Evolutionary conservation across 805 yeast species (phyloP).

Genomic region (Lipomyces yamanashiensis): DNA sequence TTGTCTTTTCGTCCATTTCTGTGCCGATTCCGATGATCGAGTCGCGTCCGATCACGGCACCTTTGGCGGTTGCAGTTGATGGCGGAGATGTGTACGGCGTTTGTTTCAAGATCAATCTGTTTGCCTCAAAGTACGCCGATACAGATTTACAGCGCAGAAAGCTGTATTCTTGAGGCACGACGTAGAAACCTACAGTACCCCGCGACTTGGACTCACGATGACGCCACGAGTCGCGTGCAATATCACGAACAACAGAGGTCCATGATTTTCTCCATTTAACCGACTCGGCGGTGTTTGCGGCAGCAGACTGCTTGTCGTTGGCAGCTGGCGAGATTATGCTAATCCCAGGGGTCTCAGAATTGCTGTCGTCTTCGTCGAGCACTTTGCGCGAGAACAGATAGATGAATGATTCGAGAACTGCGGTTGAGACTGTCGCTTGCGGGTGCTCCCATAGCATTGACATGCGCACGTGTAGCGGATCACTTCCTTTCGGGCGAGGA

Average conservation of each 20-base stretch:
- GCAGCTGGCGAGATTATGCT: conserved; percentile 2
- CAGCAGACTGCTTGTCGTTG: neutral
- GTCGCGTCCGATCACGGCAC: conserved; percentile 84
- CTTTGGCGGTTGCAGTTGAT: conserved; percentile 35
- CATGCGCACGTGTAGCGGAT: conserved; percentile 76
- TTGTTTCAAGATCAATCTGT: conserved; percentile 51
- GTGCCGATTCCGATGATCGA: conserved; percentile 74
- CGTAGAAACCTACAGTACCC: conserved; percentile 64
- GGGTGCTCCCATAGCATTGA: conserved; percentile 92
- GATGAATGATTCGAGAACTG: conserved; percentile 73
- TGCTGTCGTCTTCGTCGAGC: conserved; percentile 44
- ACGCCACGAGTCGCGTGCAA: conserved; percentile 91
- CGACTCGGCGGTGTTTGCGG: conserved; percentile 1
- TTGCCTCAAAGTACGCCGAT: conserved; percentile 86
- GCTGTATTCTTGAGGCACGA: conserved; percentile 63
- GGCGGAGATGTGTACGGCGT: conserved; percentile 39
- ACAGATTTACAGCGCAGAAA: conserved; percentile 81
- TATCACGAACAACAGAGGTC: conserved; percentile 67
- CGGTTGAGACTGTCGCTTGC: conserved; percentile 73
- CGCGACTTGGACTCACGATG: conserved; percentile 48
- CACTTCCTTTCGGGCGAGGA: conserved; percentile 52
- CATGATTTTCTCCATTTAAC: conserved; percentile 27
- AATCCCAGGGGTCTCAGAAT: neutral
- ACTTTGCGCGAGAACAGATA: conserved; percentile 64
- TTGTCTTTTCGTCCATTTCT: conserved; percentile 77